phyloP scores from a whole-genome alignment of 768 basidiomycete genomes.

The Suillus subluteus region DNA sequence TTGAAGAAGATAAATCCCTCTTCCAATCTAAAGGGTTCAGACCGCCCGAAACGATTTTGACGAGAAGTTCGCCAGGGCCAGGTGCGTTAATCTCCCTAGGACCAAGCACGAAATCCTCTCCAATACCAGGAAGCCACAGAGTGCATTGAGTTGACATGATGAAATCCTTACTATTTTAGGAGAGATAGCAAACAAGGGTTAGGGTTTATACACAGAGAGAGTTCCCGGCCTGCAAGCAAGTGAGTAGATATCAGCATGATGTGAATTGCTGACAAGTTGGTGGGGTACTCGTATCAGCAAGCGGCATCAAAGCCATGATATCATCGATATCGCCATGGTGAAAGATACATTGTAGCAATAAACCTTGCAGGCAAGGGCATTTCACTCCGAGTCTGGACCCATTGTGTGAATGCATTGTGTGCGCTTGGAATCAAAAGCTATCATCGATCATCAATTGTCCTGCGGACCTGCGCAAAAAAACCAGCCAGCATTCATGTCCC shows the following conservation, averaged over 20 bases:
- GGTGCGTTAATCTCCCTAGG: constrained; percentile 35
- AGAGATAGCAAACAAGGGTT: not conserved
- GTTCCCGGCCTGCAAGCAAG: not conserved
- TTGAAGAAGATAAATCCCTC: constrained; percentile 23
- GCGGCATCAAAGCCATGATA: not conserved
- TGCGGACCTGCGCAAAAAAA: no score
- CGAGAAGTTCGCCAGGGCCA: constrained; percentile 44
- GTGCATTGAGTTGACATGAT: constrained; percentile 19
- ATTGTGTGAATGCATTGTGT: not conserved
- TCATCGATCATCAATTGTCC: not conserved
- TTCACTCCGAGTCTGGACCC: not conserved
- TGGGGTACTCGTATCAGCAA: not conserved
- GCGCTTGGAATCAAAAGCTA: not conserved
- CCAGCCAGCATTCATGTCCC: not conserved
- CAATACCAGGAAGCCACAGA: constrained; percentile 22
- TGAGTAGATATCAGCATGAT: not conserved
- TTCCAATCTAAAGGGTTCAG: constrained; percentile 49
- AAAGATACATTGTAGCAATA: not conserved
- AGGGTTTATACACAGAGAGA: not conserved
- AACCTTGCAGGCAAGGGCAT: not conserved
- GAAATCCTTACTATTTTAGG: not conserved
- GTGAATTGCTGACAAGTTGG: not conserved
- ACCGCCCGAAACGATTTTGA: constrained; percentile 43
- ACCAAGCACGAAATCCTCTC: constrained; percentile 14
- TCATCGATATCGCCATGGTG: not conserved